Evolutionary conservation across 345 rosid genomes (phyloP).

Genomic region (Bruguiera gymnorhiza): DNA sequence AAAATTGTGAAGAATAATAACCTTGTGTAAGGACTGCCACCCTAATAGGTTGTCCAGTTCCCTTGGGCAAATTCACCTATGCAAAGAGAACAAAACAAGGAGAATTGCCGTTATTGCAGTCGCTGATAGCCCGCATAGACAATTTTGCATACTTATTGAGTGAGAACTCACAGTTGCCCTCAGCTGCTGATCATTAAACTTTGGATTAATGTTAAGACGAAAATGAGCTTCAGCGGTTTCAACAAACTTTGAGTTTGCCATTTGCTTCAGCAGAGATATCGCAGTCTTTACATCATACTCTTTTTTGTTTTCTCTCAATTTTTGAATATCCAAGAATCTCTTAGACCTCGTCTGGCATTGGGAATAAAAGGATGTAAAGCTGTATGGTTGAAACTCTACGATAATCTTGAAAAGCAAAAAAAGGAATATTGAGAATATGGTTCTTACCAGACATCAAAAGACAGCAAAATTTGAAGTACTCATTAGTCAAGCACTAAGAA

Average conservation of each 20-base stretch:
- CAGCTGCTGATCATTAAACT: constrained; percentile 94
- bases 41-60: constrained; percentile 89
- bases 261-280: constrained; percentile 72
- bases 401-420: constrained; percentile 11
- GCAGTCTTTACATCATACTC: constrained; percentile 77
- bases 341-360: constrained; percentile 83
- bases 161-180: constrained; percentile 72
- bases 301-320: constrained; percentile 75
- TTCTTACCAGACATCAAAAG: not conserved
- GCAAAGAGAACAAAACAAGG: constrained; percentile 10
- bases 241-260: constrained; percentile 63
- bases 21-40: constrained; percentile 99
- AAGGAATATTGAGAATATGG: not conserved
- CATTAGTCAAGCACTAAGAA: not conserved
- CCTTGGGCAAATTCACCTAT: constrained; percentile 93
- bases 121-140: not conserved
- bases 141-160: not conserved
- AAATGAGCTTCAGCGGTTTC: constrained; percentile 96
- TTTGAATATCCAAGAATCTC: constrained; percentile 98
- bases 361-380: constrained; percentile 13
- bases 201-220: constrained; percentile 93
- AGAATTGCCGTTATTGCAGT: constrained; percentile 1
- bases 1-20: constrained; percentile 24
- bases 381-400: constrained; percentile 15
- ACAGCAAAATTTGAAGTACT: not conserved